Evolutionary conservation across 257 asterid species (phyloP), one percentile per base, ranked within the genome.

Genomic region (Solanum commersonii): DNA sequence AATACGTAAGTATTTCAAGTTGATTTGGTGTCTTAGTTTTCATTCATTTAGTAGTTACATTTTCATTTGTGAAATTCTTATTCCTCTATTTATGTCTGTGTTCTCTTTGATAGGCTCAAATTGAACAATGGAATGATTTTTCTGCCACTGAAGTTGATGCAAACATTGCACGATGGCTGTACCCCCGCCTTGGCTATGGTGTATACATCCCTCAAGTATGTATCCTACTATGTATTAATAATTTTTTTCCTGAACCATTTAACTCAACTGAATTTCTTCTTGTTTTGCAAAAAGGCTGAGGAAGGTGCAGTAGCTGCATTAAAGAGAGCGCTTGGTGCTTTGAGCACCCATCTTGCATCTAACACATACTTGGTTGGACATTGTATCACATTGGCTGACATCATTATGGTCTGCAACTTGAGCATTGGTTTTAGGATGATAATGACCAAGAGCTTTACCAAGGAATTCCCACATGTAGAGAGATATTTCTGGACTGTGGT

Each of bases 391-490:
- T 90, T 97, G 82, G 98, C 99, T 31, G 99, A 97, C 90, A 94
- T 97, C 87, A 52, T 94, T 35, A 67, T 94, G 95, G 88, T 86
- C 10, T 96, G 98, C 87, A 96, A 93, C 89, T 89, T 97, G 83
- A 40, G 84, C 31, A 0, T 1, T 13, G 99, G 98, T 60, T 92
- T 95, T 76, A 89, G 67, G 88, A 9, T 73, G 81, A 68, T 93
- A 87, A 4, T 94, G 92, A 97, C 96, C 12, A 96, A 97, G 96
- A 93, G 90, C 92, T 95, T 97, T 84, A 97, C 99, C 86, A 90
- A 95, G 23, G 99, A 94, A 70, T 97, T 94, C 88, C 98, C 98
- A 38, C 98, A 97, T 18, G 96, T 97, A 20, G 99, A 97, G 92
- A 92, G 99, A 91, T 95, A 96, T 73, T 88, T 96, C 74, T 97